Base-by-base conservation (phyloP, 2,329 filamentous ascomycete genomes). In the Chaetothyriales sp. region DNA sequence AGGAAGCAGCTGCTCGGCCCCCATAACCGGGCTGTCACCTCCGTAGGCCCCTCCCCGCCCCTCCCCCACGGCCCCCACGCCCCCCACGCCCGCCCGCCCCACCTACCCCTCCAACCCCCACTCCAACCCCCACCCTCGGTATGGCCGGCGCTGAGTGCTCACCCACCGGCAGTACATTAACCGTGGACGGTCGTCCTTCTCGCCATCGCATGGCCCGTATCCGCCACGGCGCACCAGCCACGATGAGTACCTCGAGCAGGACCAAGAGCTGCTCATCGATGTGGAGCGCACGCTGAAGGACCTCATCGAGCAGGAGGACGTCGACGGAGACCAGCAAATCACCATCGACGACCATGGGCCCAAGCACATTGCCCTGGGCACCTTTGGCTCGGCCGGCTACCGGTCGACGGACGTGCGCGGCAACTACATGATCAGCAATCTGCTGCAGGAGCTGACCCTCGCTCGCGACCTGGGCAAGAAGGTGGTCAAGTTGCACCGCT, bases 341-440 rank as follows among this genome's bases (percentile, higher is more conserved):
- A 98, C 92, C 28, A 94, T 97, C 62, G 92, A 97, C 65, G 92
- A 98, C 70, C 78, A 80, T 58, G 92, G 92, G 0, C 90, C 92
- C 48, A 98, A 97, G 84, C 83, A 88, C 46, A 77, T 95, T 51
- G 83, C 85, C 40, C 73, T 97, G 40, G 85, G 88, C 58, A 95
- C 90, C 2, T 85, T 86, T 25, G 83, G 80, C 19, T 95, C 89
- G 37, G 87, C 85, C 60, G 90, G 89, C 44, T 81, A 86, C 72
- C 90, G 89, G 64, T 82, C 82, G 57, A 89, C 90, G 67, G 89
- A 97, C 65, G 80, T 98, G 56, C 85, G 90, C 58, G 92, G 92
- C 62, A 97, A 88, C 29, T 98, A 98, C 69, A 94, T 94, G 84
- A 78, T 98, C 54, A 95, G 90, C 56, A 98, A 97, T 66, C 80